Evolutionary conservation across 352 stramenopile species (phyloP).

Genomic region (Globisporangium acanthophoron): DNA sequence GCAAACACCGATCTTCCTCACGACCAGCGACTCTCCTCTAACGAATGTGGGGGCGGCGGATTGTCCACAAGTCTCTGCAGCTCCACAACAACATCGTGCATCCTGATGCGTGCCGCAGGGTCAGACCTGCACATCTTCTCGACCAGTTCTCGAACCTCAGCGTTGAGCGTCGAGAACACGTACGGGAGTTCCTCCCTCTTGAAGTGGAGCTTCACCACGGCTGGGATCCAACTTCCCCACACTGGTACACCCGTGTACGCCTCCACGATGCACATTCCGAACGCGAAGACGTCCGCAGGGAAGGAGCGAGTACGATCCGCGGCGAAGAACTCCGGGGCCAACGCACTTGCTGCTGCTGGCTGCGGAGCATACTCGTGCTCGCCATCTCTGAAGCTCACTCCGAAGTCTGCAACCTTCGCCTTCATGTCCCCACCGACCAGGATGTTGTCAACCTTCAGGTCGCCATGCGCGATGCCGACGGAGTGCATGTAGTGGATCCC

Average conservation of each 20-base stretch:
- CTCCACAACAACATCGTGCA: not conserved
- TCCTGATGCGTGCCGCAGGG: not conserved
- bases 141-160: not conserved
- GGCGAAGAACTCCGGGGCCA: constrained; percentile 1
- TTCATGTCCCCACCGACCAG: constrained; percentile 38
- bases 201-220: not conserved
- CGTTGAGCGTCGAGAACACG: not conserved
- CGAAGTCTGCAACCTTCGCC: constrained; percentile 75
- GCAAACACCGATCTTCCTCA: too few species aligned
- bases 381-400: constrained; percentile 8
- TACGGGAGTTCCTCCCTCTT: not conserved
- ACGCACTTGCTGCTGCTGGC: not conserved
- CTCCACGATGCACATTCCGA: constrained; percentile 2
- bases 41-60: not conserved
- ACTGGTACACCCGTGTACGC: not conserved
- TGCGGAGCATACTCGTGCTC: not conserved
- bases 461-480: constrained; percentile 32
- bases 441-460: constrained; percentile 63
- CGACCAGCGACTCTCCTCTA: too few species aligned
- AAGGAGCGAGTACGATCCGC: not conserved
- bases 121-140: not conserved
- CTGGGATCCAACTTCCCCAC: not conserved
- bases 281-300: not conserved
- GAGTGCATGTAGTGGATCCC: constrained; percentile 67
- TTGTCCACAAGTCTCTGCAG: not conserved